These are phyloP conservation scores for Nakazawaea pomicola DNA, from an alignment of 805 yeast species.

Conservation along the genomic window DNA sequence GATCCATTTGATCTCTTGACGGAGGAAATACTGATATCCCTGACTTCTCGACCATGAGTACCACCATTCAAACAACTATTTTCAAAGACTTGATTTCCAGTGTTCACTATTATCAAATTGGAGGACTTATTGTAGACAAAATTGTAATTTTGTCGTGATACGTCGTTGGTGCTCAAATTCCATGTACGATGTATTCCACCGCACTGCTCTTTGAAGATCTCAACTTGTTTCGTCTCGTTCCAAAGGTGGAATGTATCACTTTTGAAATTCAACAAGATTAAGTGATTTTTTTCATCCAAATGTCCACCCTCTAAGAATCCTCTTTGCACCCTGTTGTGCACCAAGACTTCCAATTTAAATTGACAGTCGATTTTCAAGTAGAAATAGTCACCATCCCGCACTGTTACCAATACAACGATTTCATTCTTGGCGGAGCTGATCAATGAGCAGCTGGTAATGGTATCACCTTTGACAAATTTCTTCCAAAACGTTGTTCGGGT, in stretches of 20 bases:
- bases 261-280: conserved; percentile 75
- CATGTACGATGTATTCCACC: conserved; percentile 93
- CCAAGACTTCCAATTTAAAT: conserved; percentile 29
- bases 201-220: conserved; percentile 64
- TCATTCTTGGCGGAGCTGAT: conserved; percentile 23
- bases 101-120: conserved; percentile 34
- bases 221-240: conserved; percentile 75
- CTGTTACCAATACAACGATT: conserved; percentile 40
- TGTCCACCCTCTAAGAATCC: conserved; percentile 81
- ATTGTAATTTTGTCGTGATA: conserved; percentile 25
- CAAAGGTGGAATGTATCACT: conserved; percentile 74
- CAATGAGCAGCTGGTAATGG: conserved; percentile 51
- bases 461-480: conserved; percentile 60
- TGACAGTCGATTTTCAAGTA: conserved; percentile 26
- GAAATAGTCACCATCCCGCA: conserved; percentile 63
- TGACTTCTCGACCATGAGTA: conserved; percentile 87
- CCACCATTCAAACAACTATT: conserved; percentile 46
- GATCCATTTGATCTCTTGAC: conserved; percentile 23
- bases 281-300: conserved; percentile 35
- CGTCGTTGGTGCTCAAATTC: conserved; percentile 38
- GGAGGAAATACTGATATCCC: conserved; percentile 59
- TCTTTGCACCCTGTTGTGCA: conserved; percentile 59
- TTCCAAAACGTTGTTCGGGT: conserved; percentile 28
- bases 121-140: conserved; percentile 61
- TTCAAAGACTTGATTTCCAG: conserved; percentile 15